Base-by-base conservation (phyloP, 805 yeast species). In the Suhomyces tanzawaensis region DNA sequence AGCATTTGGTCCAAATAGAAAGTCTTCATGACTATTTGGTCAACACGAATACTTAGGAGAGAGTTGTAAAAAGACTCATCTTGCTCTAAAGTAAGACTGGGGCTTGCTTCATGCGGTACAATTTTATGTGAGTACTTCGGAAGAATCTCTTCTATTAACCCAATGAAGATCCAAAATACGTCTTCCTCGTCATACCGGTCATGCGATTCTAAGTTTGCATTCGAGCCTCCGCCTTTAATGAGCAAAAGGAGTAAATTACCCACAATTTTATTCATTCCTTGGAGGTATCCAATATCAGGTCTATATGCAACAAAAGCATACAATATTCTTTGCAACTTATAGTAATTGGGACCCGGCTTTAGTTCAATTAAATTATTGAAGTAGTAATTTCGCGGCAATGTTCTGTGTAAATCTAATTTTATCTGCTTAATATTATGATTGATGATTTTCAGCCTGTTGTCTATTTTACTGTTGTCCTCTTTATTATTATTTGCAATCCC, bases 181-280 rank as follows among this genome's bases (percentile, higher is more conserved):
- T 75, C 80, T 39, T 73, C 80, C 34, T 73, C 66, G 27, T 50
- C 45, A 28, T 26, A 24, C 21, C 28, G 19, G 14, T 32, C 35
- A 12, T 16, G 11, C 8, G 17, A 7, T 18, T 33, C 29, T 4
- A 11, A 13, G 15, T 25, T 19, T n/a, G n/a, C n/a, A 9, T 33
- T 36, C 8, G 15, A 22, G 2, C 25, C 39, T 1, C 36, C 41
- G 7, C 21, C 14, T 12, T 32, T 35, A 3, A 35, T 37, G 19
- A 46, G 28, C 7, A 42, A 22, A 9, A 77, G 49, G 9, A 77
- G 50, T 7, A 77, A 43, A 32, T 71, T 73, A 0, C 79, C 83
- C 8, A 71, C 73, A n/a, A 77, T 71, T 46, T 76, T 69, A 49
- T 77, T 77, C 83, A 77, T 71, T 1, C 83, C 83, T 47, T 77